Evolutionary conservation across 495 filamentous ascomycete genomes (phyloP).

Genomic region (Daldinia vernicosa): DNA sequence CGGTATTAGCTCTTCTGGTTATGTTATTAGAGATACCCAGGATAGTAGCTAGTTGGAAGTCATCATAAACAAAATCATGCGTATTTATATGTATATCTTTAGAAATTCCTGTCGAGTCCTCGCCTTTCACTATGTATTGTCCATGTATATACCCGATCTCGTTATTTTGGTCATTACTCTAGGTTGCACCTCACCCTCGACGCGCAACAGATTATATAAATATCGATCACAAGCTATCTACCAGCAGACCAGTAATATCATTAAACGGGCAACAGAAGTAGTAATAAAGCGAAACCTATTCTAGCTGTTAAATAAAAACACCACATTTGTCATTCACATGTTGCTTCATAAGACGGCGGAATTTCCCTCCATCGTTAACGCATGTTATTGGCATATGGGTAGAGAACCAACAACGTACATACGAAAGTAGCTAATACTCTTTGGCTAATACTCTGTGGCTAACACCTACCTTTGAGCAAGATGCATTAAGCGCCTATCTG

Average conservation of each 20-base stretch:
- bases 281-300: neutral
- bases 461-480: too few species aligned
- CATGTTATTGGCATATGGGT: neutral
- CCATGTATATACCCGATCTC: too few species aligned
- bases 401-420: neutral
- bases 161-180: neutral
- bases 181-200: neutral
- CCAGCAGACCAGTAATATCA: neutral
- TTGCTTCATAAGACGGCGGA: neutral
- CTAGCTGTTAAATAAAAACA: neutral
- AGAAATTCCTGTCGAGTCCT: too few species aligned
- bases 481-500: neutral
- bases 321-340: neutral
- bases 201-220: neutral
- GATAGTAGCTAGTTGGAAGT: neutral
- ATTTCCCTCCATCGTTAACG: neutral
- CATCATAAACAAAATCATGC: neutral
- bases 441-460: too few species aligned
- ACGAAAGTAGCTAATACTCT: too few species aligned
- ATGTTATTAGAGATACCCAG: neutral
- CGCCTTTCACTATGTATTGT: too few species aligned
- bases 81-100: neutral
- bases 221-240: too few species aligned
- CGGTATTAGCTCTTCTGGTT: neutral
- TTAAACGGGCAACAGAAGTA: neutral